Base-by-base conservation (phyloP, 441 rosid genomes). In the Gossypium schwendimanii region DNA sequence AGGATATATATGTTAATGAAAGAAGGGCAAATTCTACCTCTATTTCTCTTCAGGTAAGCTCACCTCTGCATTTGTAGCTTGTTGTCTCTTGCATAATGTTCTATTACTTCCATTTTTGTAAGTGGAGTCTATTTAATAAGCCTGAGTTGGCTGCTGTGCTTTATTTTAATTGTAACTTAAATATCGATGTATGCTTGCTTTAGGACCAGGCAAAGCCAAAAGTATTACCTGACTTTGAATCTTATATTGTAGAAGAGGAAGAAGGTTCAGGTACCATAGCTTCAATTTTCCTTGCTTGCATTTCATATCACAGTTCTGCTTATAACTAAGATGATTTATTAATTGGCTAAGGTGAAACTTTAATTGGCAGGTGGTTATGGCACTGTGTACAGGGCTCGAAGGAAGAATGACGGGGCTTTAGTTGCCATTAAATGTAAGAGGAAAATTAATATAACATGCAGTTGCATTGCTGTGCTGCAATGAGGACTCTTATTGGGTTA, bases 361-460 rank as follows among this genome's bases (percentile, higher is more conserved):
- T 17, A 62, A 78, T 71, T 80, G 74, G 77, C 86, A 96, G 99
- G 99, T 75, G 99, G 99, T 66, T 91, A 93, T 76, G 99, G 99
- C 58, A 86, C 79, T 78, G 99, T 96, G 57, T 96, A 93, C 75
- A 87, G 90, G 75, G 97, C 97, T 52, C 69, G 77, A 57, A 90
- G 91, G 79, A 89, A 87, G 81, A 75, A 21, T 72, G 97, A 93
- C 76, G 93, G 92, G 73, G 75, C 72, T 49, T 72, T 79, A 10
- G 90, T 95, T 77, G 99, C 99, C 77, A 91, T 95, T 77, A 95
- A 95, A 87, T 93, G 98, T 95, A 86, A 64, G 92, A 79, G 67
- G 31, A 10, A 53, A 70, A 53, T 72, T 59, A 76, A 62, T 59
- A 20, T 64, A 1, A 14, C 44, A 62, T 20, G 59, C 57, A 61